phyloP scores from a whole-genome alignment of 345 rosid genomes.

The Salix suchowensis region DNA sequence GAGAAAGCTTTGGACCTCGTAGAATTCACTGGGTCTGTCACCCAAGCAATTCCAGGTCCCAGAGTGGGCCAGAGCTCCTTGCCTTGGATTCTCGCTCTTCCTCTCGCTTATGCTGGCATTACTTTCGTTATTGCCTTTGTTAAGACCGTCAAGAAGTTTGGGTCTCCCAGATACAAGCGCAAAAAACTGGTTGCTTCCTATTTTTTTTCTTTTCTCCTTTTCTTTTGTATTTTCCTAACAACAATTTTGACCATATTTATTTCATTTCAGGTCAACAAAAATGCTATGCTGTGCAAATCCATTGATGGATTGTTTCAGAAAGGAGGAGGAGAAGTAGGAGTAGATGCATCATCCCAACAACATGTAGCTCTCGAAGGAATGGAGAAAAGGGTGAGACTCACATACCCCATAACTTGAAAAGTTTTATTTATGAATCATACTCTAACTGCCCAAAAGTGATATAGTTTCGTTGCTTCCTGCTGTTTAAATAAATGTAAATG shows the following conservation, averaged over 20 bases:
- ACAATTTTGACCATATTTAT: background rate
- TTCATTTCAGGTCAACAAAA: slow-evolving; percentile 62
- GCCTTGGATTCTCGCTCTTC: slow-evolving; percentile 92
- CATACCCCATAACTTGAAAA: background rate
- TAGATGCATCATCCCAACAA: slow-evolving; percentile 36
- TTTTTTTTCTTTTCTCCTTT: background rate
- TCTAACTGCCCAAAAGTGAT: no score
- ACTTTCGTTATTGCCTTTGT: slow-evolving; percentile 74
- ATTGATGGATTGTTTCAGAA: slow-evolving; percentile 65
- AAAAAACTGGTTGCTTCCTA: slow-evolving; percentile 47
- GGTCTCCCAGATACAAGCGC: slow-evolving; percentile 71
- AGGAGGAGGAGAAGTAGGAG: slow-evolving; percentile 31
- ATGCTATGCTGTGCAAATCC: slow-evolving; percentile 68
- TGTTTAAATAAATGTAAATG: background rate
- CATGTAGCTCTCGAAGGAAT: slow-evolving; percentile 49
- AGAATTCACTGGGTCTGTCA: slow-evolving; percentile 84
- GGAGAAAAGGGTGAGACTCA: slow-evolving; percentile 53
- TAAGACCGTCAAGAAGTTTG: slow-evolving; percentile 65
- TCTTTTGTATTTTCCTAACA: background rate
- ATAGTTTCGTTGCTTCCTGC: no score
- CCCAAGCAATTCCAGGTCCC: slow-evolving; percentile 95
- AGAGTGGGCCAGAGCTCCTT: slow-evolving; percentile 80
- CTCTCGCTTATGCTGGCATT: slow-evolving; percentile 66
- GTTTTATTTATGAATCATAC: no score
- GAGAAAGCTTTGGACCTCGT: slow-evolving; percentile 89